These are phyloP conservation scores for Xylaria sp. DNA, from an alignment of 2,329 filamentous ascomycete genomes.

Conservation along the genomic window DNA sequence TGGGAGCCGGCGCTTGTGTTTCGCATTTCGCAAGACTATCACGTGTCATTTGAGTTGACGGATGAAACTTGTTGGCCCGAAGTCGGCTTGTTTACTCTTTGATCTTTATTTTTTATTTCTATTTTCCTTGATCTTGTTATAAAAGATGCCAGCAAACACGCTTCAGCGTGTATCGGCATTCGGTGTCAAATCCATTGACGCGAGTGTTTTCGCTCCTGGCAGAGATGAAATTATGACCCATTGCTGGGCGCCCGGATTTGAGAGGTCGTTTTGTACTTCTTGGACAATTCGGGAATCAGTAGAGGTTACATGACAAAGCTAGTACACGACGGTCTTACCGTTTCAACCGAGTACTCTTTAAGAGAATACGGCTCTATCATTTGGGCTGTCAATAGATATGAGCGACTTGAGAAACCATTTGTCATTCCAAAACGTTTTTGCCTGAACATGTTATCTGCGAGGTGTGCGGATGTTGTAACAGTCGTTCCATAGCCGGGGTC, in stretches of 20 bases:
- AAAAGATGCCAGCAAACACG: constrained; percentile 48
- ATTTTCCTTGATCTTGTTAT: not conserved
- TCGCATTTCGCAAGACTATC: not conserved
- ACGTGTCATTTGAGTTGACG: not conserved
- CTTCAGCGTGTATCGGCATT: constrained; percentile 60
- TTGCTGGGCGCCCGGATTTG: constrained; percentile 67
- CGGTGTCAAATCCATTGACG: constrained; percentile 59
- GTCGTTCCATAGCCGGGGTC: not conserved
- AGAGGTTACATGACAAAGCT: constrained; percentile 62
- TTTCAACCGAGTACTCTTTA: not conserved
- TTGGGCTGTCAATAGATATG: constrained; percentile 3
- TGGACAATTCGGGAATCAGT: constrained; percentile 68
- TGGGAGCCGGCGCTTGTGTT: constrained; percentile 13
- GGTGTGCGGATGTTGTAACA: not conserved
- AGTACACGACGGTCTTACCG: not conserved
- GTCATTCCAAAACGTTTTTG: constrained; percentile 19
- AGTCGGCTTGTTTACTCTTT: constrained; percentile 7
- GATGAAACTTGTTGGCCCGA: not conserved
- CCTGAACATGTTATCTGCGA: constrained; percentile 12
- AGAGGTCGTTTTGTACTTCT: constrained; percentile 66
- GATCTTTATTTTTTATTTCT: not conserved
- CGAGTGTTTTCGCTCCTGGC: constrained; percentile 68
- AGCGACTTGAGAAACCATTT: constrained; percentile 17
- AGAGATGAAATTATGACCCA: constrained; percentile 61
- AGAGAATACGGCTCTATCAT: not conserved